Percentiles rank a stretch among this genome's conserved stretches.
phyloP scores from a whole-genome alignment of 2,329 filamentous ascomycete genomes.

The Plenodomus lindquistii region DNA sequence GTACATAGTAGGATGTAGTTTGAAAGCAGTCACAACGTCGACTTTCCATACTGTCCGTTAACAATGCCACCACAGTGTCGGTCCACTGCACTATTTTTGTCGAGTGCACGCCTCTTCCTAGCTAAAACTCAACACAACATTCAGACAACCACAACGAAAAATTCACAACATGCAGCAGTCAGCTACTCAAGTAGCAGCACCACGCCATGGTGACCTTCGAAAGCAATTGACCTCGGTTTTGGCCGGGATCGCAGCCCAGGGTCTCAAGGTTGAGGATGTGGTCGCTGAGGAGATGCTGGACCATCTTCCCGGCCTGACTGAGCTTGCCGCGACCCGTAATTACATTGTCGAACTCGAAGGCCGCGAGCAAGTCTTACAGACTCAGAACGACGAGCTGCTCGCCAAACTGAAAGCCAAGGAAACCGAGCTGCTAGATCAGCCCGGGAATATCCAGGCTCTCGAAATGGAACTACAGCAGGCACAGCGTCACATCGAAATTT shows the following conservation, averaged over 20 bases:
- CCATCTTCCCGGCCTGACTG: slow-evolving; percentile 10
- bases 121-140: not conserved
- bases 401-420: slow-evolving; percentile 17
- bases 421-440: slow-evolving; percentile 15
- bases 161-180: not conserved
- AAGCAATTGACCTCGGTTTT: slow-evolving; percentile 18
- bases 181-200: slow-evolving; percentile 5
- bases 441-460: slow-evolving; percentile 15
- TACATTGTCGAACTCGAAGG: slow-evolving; percentile 19
- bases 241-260: slow-evolving; percentile 11
- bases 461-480: slow-evolving; percentile 23
- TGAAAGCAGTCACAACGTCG: not conserved
- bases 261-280: slow-evolving; percentile 18
- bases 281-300: slow-evolving; percentile 14
- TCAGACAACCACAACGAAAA: not conserved
- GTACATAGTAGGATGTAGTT: not conserved
- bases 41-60: not conserved
- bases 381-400: slow-evolving; percentile 7
- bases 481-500: slow-evolving; percentile 9
- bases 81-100: not conserved
- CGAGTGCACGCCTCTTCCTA: not conserved
- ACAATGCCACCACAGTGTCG: not conserved
- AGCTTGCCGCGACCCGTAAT: slow-evolving; percentile 17
- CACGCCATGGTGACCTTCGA: slow-evolving; percentile 14
- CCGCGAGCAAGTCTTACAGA: slow-evolving; percentile 12